Base-by-base conservation (phyloP, 2,329 filamentous ascomycete genomes). In the Arthroderma sp. region DNA sequence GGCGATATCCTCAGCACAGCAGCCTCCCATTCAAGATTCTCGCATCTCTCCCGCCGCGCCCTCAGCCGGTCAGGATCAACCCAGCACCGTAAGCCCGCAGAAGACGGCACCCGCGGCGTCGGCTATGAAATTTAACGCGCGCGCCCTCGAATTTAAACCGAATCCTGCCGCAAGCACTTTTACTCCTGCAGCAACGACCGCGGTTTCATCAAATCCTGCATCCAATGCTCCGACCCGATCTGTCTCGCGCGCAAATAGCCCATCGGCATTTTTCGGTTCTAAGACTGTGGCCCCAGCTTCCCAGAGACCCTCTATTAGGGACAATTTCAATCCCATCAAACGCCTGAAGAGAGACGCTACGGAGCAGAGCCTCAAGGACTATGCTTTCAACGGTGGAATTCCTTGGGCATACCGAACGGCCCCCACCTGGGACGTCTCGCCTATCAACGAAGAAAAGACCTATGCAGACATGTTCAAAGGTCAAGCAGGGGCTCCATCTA, bases 401-500 rank as follows among this genome's bases (percentile, higher is more conserved):
- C 82, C 83, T 33, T 82, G 83, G 29, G 80, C 89, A 3, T 95
- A 82, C 62, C 81, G 86, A 54, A 96, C 91, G 1, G 70, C 73
- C 7, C 87, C 87, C 0, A 88, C 82, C 0, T 98, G 91, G 89
- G 80, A 83, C 49, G 77, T 80, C 48, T 66, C 79, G 27, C 68
- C 77, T 40, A 78, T 80, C 15, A 82, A 85, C 51, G 71, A 76
- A 37, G 84, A 93, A 51, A 85, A 83, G 56, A 84, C 78, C 0
- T 94, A 88, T 61, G 75, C 78, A 42, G 78, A 89, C 54, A 78
- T 85, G 57, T 91, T 95, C 62, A 85, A 93, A 53, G 78, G 53
- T 69, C 78, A 42, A 68, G 76, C 54, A 66, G 72, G 37, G 64
- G 70, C 48, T 65, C 68, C 80, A 0, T 70, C 81, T 40, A 77